Percentiles rank a stretch among this genome's conserved stretches.
phyloP scores from a whole-genome alignment of 305 asterid species.

The Fraxinus paxiana region DNA sequence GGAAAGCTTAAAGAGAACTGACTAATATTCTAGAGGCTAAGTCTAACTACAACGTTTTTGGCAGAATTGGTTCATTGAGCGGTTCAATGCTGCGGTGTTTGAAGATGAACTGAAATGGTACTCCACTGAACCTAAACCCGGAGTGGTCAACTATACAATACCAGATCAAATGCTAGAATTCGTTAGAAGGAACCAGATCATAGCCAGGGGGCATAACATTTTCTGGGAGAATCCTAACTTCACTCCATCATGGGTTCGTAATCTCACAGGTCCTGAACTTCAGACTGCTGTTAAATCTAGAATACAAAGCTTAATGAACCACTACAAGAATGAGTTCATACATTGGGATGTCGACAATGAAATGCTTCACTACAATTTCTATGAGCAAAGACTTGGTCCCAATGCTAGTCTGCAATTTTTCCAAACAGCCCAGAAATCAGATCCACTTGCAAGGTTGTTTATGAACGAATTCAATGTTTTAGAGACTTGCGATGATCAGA shows the following conservation, averaged over 20 bases:
- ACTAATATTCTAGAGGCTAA: neutral
- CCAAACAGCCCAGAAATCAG: slow-evolving; percentile 29
- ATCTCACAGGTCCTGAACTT: slow-evolving; percentile 29
- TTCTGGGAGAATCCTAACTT: slow-evolving; percentile 37
- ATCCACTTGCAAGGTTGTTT: slow-evolving; percentile 39
- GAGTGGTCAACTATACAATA: slow-evolving; percentile 35
- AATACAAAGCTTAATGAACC: slow-evolving; percentile 32
- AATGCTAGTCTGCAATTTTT: slow-evolving; percentile 36
- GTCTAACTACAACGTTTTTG: neutral
- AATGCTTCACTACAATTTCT: slow-evolving; percentile 46
- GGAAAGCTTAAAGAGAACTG: neutral
- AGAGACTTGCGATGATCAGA: slow-evolving; percentile 36
- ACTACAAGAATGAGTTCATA: slow-evolving; percentile 36
- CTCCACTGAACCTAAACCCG: slow-evolving; percentile 34
- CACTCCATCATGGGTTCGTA: slow-evolving; percentile 38
- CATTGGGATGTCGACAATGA: slow-evolving; percentile 56
- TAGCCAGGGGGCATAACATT: slow-evolving; percentile 43
- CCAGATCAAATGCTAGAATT: slow-evolving; percentile 41
- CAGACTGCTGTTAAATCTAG: slow-evolving; percentile 28
- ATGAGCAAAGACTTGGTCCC: slow-evolving; percentile 37
- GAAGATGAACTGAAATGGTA: slow-evolving; percentile 50
- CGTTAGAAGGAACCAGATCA: slow-evolving; percentile 24
- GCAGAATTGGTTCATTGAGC: slow-evolving; percentile 42
- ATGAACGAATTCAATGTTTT: slow-evolving; percentile 44
- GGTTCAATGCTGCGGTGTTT: slow-evolving; percentile 45